Evolutionary conservation across 2,329 filamentous ascomycete species (phyloP).

Genomic region (Geosmithia flava): DNA sequence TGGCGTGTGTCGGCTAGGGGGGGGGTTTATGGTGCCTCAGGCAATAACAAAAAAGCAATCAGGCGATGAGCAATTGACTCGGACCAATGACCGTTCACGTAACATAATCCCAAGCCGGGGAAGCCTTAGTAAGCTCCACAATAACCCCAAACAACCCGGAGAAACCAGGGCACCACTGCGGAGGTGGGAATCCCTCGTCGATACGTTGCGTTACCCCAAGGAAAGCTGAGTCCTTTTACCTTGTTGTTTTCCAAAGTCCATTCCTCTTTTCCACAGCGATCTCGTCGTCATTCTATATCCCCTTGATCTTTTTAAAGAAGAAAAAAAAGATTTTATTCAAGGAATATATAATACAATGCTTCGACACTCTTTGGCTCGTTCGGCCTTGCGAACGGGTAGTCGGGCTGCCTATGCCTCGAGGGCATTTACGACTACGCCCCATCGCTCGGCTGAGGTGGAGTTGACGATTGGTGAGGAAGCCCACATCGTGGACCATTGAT

Average conservation of each 20-base stretch:
- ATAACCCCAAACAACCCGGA: conserved; percentile 12
- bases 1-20: background rate
- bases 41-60: conserved; percentile 10
- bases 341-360: conserved; percentile 39
- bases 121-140: conserved; percentile 19
- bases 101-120: conserved; percentile 26
- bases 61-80: background rate
- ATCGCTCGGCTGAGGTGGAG: conserved; percentile 83
- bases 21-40: conserved; percentile 23
- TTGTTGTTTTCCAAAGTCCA: conserved; percentile 7
- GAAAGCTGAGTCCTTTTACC: conserved; percentile 23
- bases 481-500: conserved; percentile 3
- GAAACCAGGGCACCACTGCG: conserved; percentile 8
- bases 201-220: conserved; percentile 12
- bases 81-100: conserved; percentile 28
- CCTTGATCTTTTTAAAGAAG: conserved; percentile 38
- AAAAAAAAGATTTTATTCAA: conserved; percentile 8
- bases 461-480: conserved; percentile 81
- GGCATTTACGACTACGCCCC: conserved; percentile 69
- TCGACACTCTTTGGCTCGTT: conserved; percentile 55
- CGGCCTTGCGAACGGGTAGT: conserved; percentile 53
- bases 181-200: conserved; percentile 15
- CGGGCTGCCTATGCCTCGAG: conserved; percentile 51
- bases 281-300: conserved; percentile 15
- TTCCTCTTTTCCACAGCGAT: conserved; percentile 7